Evolutionary conservation across 495 filamentous ascomycete species (phyloP).

Genomic region (Apiosordaria backusii): DNA sequence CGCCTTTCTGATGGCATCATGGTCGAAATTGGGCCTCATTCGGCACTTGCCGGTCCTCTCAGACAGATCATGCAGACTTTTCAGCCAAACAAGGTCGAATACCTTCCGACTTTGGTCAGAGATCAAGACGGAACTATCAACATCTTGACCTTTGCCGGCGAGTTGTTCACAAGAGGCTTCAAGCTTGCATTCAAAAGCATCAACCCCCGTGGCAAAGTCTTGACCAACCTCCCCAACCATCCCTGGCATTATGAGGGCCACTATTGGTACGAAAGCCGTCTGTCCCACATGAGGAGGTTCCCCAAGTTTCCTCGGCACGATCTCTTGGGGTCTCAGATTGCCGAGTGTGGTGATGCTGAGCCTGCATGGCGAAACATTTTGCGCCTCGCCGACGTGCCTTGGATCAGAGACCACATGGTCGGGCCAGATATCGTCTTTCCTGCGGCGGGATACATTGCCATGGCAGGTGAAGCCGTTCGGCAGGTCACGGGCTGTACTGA

Average conservation of each 20-base stretch:
- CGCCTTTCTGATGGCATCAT: conserved; percentile 17
- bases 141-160: conserved; percentile 24
- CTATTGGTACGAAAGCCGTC: conserved; percentile 14
- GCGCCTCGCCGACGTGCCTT: conserved; percentile 30
- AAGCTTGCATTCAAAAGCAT: too few species aligned
- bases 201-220: neutral
- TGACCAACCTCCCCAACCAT: conserved; percentile 37
- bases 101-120: conserved; percentile 28
- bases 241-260: conserved; percentile 23
- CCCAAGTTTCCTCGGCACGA: conserved; percentile 11
- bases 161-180: conserved; percentile 13
- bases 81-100: conserved; percentile 8
- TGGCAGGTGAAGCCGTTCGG: conserved; percentile 20
- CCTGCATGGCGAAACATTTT: conserved; percentile 44
- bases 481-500: conserved; percentile 3
- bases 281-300: conserved; percentile 9
- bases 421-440: conserved; percentile 25
- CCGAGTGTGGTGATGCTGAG: conserved; percentile 16
- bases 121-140: conserved; percentile 24
- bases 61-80: neutral
- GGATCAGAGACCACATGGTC: conserved; percentile 40
- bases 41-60: neutral
- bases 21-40: conserved; percentile 9
- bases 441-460: conserved; percentile 11
- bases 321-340: conserved; percentile 14